These are phyloP conservation scores for Colletotrichum destructivum DNA, from an alignment of 2,329 filamentous ascomycete genomes.

Conservation along the genomic window DNA sequence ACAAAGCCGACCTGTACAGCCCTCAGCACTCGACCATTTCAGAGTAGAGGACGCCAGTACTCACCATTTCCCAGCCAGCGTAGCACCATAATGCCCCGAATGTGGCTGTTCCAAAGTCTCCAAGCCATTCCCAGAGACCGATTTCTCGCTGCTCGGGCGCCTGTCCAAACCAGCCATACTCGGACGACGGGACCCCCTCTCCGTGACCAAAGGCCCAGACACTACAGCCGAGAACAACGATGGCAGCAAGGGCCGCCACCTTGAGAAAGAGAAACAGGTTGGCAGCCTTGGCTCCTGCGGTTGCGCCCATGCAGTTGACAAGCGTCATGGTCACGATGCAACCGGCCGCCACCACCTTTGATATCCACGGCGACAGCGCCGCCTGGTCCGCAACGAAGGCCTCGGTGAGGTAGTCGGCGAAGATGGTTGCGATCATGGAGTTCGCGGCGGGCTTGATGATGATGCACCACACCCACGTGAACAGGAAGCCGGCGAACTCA, in stretches of 20 bases:
- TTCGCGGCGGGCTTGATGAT: slow-evolving; percentile 61
- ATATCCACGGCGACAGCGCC: slow-evolving; percentile 45
- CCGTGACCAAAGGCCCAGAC: slow-evolving; percentile 51
- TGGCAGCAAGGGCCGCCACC: slow-evolving; percentile 40
- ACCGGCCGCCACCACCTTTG: slow-evolving; percentile 56
- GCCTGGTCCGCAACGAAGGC: slow-evolving; percentile 48
- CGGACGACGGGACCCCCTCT: slow-evolving; percentile 53
- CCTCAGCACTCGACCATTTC: slow-evolving; percentile 8
- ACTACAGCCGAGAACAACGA: slow-evolving; percentile 45
- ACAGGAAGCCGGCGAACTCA: slow-evolving; percentile 59
- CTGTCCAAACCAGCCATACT: slow-evolving; percentile 50
- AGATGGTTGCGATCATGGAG: slow-evolving; percentile 61
- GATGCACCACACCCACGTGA: slow-evolving; percentile 61
- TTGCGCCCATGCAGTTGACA: slow-evolving; percentile 61
- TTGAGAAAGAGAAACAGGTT: slow-evolving; percentile 58
- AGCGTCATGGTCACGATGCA: slow-evolving; percentile 56
- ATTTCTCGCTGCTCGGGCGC: slow-evolving; percentile 38
- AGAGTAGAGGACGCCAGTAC: slow-evolving; percentile 47
- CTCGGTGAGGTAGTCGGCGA: slow-evolving; percentile 57
- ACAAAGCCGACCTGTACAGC: slow-evolving; percentile 46
- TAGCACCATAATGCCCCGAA: slow-evolving; percentile 61
- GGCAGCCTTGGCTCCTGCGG: slow-evolving; percentile 55
- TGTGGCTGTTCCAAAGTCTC: slow-evolving; percentile 57
- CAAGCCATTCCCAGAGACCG: slow-evolving; percentile 55
- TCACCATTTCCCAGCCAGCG: slow-evolving; percentile 61